Percentiles rank a stretch among this genome's conserved stretches.
These are phyloP conservation scores for Grosmannia serpens DNA, from an alignment of 2,329 filamentous ascomycete species.

Conservation along the genomic window DNA sequence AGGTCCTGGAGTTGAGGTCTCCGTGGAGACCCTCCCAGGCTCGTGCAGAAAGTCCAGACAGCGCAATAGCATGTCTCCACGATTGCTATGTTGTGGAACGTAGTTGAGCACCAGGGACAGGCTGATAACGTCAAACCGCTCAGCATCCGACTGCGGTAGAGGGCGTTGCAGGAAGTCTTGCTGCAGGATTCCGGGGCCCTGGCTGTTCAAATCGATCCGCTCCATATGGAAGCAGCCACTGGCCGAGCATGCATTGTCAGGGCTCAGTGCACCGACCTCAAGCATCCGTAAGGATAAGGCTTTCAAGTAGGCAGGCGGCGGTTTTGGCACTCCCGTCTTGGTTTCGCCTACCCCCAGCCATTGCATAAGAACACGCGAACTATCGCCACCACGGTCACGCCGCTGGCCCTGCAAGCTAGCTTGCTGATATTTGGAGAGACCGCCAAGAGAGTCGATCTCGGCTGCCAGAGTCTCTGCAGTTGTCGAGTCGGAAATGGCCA, in stretches of 20 bases:
- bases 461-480: slow-evolving; percentile 33
- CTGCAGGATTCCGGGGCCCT: slow-evolving; percentile 66
- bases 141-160: slow-evolving; percentile 47
- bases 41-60: slow-evolving; percentile 57
- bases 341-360: slow-evolving; percentile 39
- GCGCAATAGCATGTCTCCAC: slow-evolving; percentile 77
- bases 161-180: slow-evolving; percentile 93
- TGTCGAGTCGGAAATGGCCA: slow-evolving; percentile 38
- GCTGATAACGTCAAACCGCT: slow-evolving; percentile 80
- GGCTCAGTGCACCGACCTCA: slow-evolving; percentile 81
- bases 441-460: slow-evolving; percentile 47
- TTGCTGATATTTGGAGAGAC: slow-evolving; percentile 51
- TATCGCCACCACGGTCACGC: slow-evolving; percentile 55
- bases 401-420: slow-evolving; percentile 60
- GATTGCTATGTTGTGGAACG: slow-evolving; percentile 61
- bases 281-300: slow-evolving; percentile 49
- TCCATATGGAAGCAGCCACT: slow-evolving; percentile 60
- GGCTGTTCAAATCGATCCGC: slow-evolving; percentile 84
- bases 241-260: slow-evolving; percentile 70
- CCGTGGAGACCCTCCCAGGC: slow-evolving; percentile 9
- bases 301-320: neutral
- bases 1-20: neutral
- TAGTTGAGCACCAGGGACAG: slow-evolving; percentile 91
- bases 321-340: slow-evolving; percentile 3
- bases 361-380: slow-evolving; percentile 50